phyloP scores from a whole-genome alignment of 176 grass and related monocot genomes.

The Phoenix roebelenii region DNA sequence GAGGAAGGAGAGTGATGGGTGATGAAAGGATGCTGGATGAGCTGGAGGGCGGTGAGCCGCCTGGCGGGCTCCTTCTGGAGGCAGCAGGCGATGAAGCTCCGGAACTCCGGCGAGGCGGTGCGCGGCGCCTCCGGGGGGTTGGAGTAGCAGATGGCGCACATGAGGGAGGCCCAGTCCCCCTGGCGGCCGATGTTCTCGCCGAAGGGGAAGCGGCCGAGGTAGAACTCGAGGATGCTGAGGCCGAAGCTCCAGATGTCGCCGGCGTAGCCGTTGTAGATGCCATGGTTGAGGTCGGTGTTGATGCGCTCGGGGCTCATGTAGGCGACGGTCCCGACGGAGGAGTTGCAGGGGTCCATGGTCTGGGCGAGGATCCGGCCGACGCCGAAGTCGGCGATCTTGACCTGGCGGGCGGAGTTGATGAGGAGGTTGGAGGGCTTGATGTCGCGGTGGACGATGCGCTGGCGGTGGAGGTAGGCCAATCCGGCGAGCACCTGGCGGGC shows the following conservation, averaged over 20 bases:
- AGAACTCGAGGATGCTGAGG: constrained; percentile 97
- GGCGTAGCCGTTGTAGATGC: constrained; percentile 70
- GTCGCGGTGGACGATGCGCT: constrained; percentile 92
- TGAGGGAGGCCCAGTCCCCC: constrained; percentile 88
- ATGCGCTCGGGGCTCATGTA: constrained; percentile 99
- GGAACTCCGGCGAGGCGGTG: constrained; percentile 57
- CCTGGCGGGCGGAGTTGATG: constrained; percentile 54
- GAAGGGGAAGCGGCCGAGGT: constrained; percentile 79
- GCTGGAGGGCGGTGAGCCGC: constrained; percentile 40
- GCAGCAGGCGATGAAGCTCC: constrained; percentile 70
- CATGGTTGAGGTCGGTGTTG: constrained; percentile 96
- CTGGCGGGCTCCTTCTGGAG: constrained; percentile 76
- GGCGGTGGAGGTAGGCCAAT: constrained; percentile 78
- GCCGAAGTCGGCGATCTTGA: constrained; percentile 97
- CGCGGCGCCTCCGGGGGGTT: constrained; percentile 50
- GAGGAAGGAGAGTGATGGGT: neutral
- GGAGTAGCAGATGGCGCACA: constrained; percentile 88
- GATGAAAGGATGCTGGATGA: constrained; percentile 88
- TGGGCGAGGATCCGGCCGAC: constrained; percentile 85
- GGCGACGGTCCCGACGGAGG: constrained; percentile 81
- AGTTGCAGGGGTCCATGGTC: constrained; percentile 98
- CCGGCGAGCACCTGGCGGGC: constrained; percentile 80
- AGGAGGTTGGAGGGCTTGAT: constrained; percentile 97
- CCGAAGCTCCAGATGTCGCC: constrained; percentile 99
- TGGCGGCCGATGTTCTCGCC: constrained; percentile 78